Evolutionary conservation across 345 rosid species (phyloP), one percentile per base, ranked within the genome.

Genomic region (Arabidopsis arenosa): DNA sequence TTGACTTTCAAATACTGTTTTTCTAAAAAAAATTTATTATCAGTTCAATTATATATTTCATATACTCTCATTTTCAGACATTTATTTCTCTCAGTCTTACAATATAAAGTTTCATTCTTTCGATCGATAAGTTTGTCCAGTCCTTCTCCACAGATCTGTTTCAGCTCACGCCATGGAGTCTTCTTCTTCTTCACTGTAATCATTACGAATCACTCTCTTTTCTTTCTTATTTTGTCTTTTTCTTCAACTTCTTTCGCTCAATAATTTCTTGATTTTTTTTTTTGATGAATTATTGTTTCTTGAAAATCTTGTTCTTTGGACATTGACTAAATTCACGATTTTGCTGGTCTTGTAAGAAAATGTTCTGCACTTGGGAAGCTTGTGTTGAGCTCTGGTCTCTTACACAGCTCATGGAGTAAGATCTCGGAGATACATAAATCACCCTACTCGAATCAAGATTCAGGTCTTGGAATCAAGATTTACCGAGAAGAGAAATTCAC

Each of bases 351-450:
- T 53, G 26, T 23, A 28, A 69, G 77, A 82, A 67, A 78, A 35
- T 81, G 86, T 2, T 28, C 56, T 8, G 86, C 79, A 47, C 77
- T 82, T 56, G 90, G 86, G 55, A 86, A 75, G 71, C 80, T 89
- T 14, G 72, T 69, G 75, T 77, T 83, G 70, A 80, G 70, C 78
- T 85, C 94, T 4, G 87, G 69, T 55, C 61, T 90, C 30, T 76
- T 89, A 62, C 35, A 47, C 1, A 40, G n/a, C 30, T 79, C 91
- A 11, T 85, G 85, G 84, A 68, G 0, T 2, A 76, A 80, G 60
- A 80, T 89, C 74, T 55, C 12, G 11, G 32, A 75, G 55, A 64
- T 80, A 53, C 47, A 71, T 9, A 3, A 21, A 17, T 79, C 73
- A 61, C 5, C 43, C 65, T 53, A 28, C 69, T 70, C 2, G 32